These are phyloP conservation scores for Ganoderma boninense DNA, from an alignment of 1,284 basidiomycete species.

Conservation along the genomic window DNA sequence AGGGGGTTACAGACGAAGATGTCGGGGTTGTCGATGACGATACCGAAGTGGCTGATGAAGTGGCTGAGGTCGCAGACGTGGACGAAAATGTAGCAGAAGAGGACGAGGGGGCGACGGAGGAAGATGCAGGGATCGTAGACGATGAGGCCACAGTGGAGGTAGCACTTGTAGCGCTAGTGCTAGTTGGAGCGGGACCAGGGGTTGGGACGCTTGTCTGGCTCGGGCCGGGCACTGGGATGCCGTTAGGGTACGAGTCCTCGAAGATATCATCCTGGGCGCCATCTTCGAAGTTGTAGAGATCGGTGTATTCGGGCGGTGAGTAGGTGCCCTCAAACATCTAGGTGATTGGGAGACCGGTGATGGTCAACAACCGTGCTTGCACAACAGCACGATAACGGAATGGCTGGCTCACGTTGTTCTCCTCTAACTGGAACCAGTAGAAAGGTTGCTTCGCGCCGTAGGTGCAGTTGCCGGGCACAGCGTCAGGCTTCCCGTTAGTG, in stretches of 20 bases:
- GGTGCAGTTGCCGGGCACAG: slow-evolving; percentile 59
- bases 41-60: neutral
- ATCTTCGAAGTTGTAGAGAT: slow-evolving; percentile 66
- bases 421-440: slow-evolving; percentile 67
- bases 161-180: slow-evolving; percentile 2
- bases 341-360: neutral
- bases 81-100: neutral
- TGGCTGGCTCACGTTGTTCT: slow-evolving; percentile 41
- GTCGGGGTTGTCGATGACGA: neutral
- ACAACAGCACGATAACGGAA: neutral
- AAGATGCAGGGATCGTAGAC: slow-evolving; percentile 7
- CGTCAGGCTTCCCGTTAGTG: slow-evolving; percentile 35
- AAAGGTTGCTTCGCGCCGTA: slow-evolving; percentile 73
- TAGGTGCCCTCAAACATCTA: slow-evolving; percentile 66
- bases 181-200: slow-evolving; percentile 10
- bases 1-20: neutral
- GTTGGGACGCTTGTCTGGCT: slow-evolving; percentile 33
- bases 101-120: neutral
- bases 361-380: neutral
- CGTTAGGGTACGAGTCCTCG: slow-evolving; percentile 48
- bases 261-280: slow-evolving; percentile 75
- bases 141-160: neutral
- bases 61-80: neutral
- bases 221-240: slow-evolving; percentile 34
- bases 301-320: slow-evolving; percentile 65